Percentiles rank a stretch among this genome's conserved stretches.
Conservation (phyloP, 495 filamentous ascomycete genomes). For the Hypomontagnella submonticulosa region DNA sequence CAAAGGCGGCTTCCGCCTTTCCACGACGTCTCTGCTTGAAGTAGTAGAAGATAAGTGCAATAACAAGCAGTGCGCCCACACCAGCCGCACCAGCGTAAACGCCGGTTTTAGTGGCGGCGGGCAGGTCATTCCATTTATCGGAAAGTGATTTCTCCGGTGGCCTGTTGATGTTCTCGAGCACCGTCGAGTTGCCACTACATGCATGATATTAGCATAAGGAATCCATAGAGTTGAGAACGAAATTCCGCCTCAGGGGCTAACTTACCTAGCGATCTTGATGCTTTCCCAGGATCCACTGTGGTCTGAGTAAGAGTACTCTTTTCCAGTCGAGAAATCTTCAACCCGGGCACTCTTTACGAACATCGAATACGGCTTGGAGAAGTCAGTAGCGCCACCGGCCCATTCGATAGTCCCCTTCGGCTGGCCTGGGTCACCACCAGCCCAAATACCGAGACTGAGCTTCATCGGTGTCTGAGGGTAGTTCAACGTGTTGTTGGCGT, state of each 20-base stretch:
- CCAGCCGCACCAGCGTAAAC: conserved; percentile 67
- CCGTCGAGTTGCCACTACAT: conserved; percentile 72
- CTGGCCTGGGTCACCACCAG: conserved; percentile 78
- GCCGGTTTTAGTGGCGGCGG: conserved; percentile 65
- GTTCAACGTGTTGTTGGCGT: conserved; percentile 69
- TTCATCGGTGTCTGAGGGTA: conserved; percentile 92
- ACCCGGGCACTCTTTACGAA: conserved; percentile 73
- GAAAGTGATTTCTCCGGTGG: conserved; percentile 58
- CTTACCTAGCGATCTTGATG: conserved; percentile 74
- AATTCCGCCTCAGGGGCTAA: conserved; percentile 11
- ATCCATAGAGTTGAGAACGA: neutral
- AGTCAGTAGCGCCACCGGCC: conserved; percentile 84
- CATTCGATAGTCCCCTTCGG: conserved; percentile 67
- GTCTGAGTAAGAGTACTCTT: conserved; percentile 76
- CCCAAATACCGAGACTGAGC: conserved; percentile 86
- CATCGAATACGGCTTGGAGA: conserved; percentile 79
- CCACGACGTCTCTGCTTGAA: conserved; percentile 74
- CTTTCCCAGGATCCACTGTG: conserved; percentile 72
- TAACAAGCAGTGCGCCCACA: conserved; percentile 60
- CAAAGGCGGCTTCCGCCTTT: conserved; percentile 67
- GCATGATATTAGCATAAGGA: conserved; percentile 29
- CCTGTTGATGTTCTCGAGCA: conserved; percentile 54
- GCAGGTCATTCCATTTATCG: conserved; percentile 69
- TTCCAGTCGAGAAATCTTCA: conserved; percentile 74
- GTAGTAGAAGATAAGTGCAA: conserved; percentile 67